Conservation (phyloP, 192 early-diverging fungal genomes). For the Linnemannia exigua region DNA sequence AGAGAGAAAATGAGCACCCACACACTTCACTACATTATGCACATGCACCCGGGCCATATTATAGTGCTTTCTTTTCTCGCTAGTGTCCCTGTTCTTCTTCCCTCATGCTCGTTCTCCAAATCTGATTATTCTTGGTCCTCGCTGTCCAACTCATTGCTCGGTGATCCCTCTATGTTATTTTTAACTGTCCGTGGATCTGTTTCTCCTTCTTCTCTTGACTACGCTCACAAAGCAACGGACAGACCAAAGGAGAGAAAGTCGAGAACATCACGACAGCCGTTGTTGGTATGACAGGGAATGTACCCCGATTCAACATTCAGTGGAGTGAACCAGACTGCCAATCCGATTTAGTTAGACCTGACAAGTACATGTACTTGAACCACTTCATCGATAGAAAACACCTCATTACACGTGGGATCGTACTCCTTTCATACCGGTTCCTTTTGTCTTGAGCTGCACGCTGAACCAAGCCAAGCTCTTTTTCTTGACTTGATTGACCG, state of each 20-base stretch:
- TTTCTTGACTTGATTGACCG: background rate
- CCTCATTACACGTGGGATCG: too few relatives aligned
- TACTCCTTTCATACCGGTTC: too few relatives aligned
- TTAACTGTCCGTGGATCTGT: background rate
- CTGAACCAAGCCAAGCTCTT: too few relatives aligned
- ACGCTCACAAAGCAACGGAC: background rate
- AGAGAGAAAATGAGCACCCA: too few relatives aligned
- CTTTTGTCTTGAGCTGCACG: too few relatives aligned
- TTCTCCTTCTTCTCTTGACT: background rate
- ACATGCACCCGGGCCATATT: slow-evolving; percentile 8
- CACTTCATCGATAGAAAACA: too few relatives aligned
- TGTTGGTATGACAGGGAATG: background rate
- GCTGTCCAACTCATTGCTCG: background rate
- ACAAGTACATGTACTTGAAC: too few relatives aligned
- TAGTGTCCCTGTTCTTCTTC: background rate
- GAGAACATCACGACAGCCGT: background rate
- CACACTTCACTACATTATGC: background rate
- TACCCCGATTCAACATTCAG: background rate
- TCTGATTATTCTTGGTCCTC: too few relatives aligned
- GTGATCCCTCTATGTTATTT: background rate
- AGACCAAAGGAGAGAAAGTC: background rate
- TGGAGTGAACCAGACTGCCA: background rate
- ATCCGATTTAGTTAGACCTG: too few relatives aligned
- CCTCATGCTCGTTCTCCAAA: too few relatives aligned
- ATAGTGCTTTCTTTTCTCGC: background rate